Evolutionary conservation across 2,329 filamentous ascomycete genomes (phyloP), one percentile per base, ranked within the genome.

Genomic region (Verticillium nubilum): DNA sequence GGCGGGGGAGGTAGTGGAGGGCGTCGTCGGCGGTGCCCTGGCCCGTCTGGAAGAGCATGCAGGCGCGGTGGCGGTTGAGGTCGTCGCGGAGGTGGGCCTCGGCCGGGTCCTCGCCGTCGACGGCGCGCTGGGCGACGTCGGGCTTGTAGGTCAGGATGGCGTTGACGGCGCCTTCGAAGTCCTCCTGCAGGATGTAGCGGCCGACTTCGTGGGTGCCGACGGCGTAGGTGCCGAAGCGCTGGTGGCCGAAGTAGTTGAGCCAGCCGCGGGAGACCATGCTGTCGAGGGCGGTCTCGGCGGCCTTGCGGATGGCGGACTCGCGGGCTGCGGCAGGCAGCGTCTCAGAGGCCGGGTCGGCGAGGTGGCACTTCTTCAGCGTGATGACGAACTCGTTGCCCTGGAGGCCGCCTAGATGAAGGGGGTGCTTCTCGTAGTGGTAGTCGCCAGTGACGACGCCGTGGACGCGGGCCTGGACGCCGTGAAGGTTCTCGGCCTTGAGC

Each of bases 211-310:
- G 92, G 0, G 95, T 99, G 33, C 92, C 90, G 13, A 91, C 89
- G 28, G 86, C 79, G 73, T 95, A 94, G 0, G 92, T 94, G 28
- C 95, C 95, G 68, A 99, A 99, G 26, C 95, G 87, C 75, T 99
- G 95, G n/a, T 98, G 86, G 9, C 95, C 95, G 69, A 93, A 99
- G 77, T 98, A 99, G 75, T 99, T 99, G 74, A 99, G 87, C 79
- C 96, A 99, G 2, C 95, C 95, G 52, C 88, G 83, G 52, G 86
- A 76, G 58, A 82, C 79, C 65, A 98, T 85, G 63, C 88, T 85
- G 50, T 82, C 77, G 56, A 97, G 77, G 1, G 91, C 81, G 15
- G 80, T 72, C 59, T 80, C 79, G 10, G 86, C 78, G 37, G 82
- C 72, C 56, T 52, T 52, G 23, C 37, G 52, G 57, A 63, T 62